Base-by-base conservation (phyloP, 2,329 filamentous ascomycete species). In the Leptographium wingfieldii region DNA sequence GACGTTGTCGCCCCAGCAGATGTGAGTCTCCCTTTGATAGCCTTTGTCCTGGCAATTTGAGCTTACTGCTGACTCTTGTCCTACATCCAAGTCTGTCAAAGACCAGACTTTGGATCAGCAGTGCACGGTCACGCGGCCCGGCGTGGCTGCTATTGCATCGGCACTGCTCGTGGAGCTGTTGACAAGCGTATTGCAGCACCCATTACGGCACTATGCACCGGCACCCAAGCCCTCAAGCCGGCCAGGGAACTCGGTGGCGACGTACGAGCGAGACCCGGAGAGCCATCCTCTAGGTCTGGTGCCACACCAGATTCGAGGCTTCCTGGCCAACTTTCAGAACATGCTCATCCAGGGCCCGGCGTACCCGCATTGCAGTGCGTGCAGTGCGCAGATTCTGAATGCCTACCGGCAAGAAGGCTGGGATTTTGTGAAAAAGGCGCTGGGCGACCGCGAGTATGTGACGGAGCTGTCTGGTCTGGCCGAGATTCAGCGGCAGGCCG, bases 21-120 rank as follows among this genome's bases (percentile, higher is more conserved):
- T 75, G 92, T 95, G 76, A 83, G 87, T 80, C 43, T 35, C 16
- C n/a, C 11, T 40, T 12, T 31, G 6, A 46, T 35, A 5, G 35
- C 10, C 2, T 29, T 51, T 43, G 6, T 22, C 9, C 9, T 33
- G 38, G 3, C 1, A 9, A 6, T 19, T 7, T 31, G 35, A 5
- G 43, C 43, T 25, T 53, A 5, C 33, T 25, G 2, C 48, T 53
- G 46, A 58, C 61, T 14, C 2, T 51, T 56, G 31, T 4, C 33
- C 38, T 7, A 2, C 3, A 33, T 12, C 12, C 1, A 68, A 68
- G 89, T 96, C 91, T 2, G 82, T 96, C 69, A 96, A 92, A 72
- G 91, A 96, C 68, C 89, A 92, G 66, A 97, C 94, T 0, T 84
- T 99, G 12, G 94, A 99, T 70, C 94, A 99, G 71, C 94, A 97